Evolutionary conservation across 768 basidiomycete species (phyloP), one percentile per base, ranked within the genome.

Genomic region (Coprinopsis sp.): DNA sequence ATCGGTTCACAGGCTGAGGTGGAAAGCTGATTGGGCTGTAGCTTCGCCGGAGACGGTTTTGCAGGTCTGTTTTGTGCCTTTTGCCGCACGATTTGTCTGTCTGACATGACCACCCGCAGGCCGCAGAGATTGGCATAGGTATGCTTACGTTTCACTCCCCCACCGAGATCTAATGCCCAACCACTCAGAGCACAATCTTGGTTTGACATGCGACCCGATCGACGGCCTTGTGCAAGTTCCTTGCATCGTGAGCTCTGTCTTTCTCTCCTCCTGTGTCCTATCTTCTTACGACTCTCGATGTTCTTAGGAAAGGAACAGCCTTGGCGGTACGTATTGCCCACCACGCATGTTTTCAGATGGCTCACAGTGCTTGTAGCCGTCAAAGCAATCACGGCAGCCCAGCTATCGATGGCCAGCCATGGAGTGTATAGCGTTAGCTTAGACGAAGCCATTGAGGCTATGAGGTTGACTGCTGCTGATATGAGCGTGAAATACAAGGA

Each of bases 401-500:
- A 97, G 60, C 75, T 97, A 4, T 91, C 94, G 6, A 86, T 96
- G 78, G 91, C 93, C 7, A 90, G 89, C 50, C 79, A 90, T 58
- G 93, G 90, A 0, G 75, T 88, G 12, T 91, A 91, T 57, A 80
- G 83, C 27, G 91, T 94, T 28, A 86, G 84, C 1, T 73, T 97
- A 16, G 94, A 97, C 60, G 91, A 96, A 63, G 94, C 93, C 2
- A 96, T 97, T 46, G 90, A 91, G 63, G 92, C 93, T 3, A 95
- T 95, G 91, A 75, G 90, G 19, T 61, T 95, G 38, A 96, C 92
- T 5, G 93, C 94, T 22, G 73, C 78, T n/a, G 90, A 93, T 63
- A 95, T 95, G 91, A 91, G 89, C 51, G 78, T 87, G 54, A 91
- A 93, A 64, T 94, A 95, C 63, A 96, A 95, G 62, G 93, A 97